These are phyloP conservation scores for Eleusine indica DNA, from an alignment of 176 grass and related monocot genomes.

Conservation along the genomic window DNA sequence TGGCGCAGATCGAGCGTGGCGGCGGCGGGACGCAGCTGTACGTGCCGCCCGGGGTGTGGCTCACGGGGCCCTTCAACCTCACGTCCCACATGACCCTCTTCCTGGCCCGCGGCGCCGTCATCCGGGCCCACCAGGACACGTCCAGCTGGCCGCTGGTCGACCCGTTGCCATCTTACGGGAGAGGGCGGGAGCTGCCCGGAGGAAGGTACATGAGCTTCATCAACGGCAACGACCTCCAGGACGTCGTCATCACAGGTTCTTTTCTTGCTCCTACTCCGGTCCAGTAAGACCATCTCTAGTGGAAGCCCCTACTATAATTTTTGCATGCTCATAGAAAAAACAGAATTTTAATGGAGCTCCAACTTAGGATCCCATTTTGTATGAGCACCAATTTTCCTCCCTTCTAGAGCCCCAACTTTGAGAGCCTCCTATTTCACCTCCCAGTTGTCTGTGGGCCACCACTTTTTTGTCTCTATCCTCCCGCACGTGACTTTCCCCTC, in stretches of 20 bases:
- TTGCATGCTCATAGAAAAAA: no score
- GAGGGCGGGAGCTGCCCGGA: constrained; percentile 74
- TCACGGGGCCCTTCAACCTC: constrained; percentile 72
- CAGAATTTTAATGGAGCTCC: no score
- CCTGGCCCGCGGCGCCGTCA: constrained; percentile 64
- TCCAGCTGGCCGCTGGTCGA: constrained; percentile 71
- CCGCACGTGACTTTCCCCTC: no score
- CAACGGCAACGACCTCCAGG: constrained; percentile 63
- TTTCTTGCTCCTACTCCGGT: neutral
- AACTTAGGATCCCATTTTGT: no score
- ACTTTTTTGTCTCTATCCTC: no score
- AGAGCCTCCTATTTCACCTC: no score
- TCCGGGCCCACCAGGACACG: constrained; percentile 68
- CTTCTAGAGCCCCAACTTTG: no score
- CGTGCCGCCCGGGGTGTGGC: constrained; percentile 71
- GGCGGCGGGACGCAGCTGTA: constrained; percentile 66
- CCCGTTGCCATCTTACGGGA: constrained; percentile 81
- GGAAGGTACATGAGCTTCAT: constrained; percentile 79
- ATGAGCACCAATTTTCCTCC: no score
- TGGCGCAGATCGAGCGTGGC: constrained; percentile 52
- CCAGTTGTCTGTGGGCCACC: no score
- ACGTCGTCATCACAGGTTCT: constrained; percentile 84
- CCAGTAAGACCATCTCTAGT: no score
- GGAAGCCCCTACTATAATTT: no score
- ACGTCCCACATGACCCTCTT: constrained; percentile 86